Evolutionary conservation across 495 filamentous ascomycete genomes (phyloP), one percentile per base, ranked within the genome.

Genomic region (Lasiosphaeria ovina): DNA sequence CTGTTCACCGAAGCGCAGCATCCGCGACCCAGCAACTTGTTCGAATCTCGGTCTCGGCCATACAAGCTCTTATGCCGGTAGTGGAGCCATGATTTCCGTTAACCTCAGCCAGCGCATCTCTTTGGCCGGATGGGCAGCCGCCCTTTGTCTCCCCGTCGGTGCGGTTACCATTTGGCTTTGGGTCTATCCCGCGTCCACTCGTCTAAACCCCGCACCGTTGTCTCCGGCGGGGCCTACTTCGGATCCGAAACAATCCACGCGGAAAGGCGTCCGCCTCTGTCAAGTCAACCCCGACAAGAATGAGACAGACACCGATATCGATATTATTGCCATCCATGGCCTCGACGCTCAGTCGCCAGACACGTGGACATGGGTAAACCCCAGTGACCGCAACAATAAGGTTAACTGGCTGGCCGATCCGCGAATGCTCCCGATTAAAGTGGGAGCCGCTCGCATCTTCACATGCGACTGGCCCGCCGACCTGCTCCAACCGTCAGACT

Each of bases 311-410:
- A 62, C 66, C 31, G 62, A 69, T 55, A 55, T 72, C 40, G 67
- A 72, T 48, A 66, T 72, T 40, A 69, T 72, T 52, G 69, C 67
- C 45, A 66, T 72, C 35, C 64, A 69, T 59, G 62, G 67, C 59
- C 59, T 69, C 51, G 62, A 69, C 47, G 66, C 67, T 14, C 54
- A 64, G 35, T 72, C 67, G 33, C 60, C 62, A 0, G 66, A 65
- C 45, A 72, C 69, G 4, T 72, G 64, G 69, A 69, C 55, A 49
- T 66, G 60, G 62, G 33, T n/a, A 24, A 35, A 59, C 12, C 34
- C 35, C 7, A 48, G 51, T 53, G 24, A 58, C 42, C 45, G 50
- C 31, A 35, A 45, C 17, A 4, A 6, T 16, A 2, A 44, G 10
- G 60, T 67, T 6, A 71, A 71, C 48, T 71, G 64, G 69, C 60